Base-by-base conservation (phyloP, 441 rosid species). In the Jatropha multifida region DNA sequence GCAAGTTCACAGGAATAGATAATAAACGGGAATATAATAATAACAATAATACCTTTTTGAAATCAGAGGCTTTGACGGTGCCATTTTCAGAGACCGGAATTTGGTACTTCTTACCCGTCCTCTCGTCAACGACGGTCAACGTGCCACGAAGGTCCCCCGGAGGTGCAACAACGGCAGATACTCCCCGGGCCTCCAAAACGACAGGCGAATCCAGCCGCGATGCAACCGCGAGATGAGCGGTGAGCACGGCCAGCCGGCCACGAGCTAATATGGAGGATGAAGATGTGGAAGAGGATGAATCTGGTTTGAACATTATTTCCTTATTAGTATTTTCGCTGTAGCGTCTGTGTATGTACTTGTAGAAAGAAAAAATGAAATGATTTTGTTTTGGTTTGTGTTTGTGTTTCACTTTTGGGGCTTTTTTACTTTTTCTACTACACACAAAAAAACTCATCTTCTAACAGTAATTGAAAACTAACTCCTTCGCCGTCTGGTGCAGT, bases 51-150 rank as follows among this genome's bases (percentile, higher is more conserved):
- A 92, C 98, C 97, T 89, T 91, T 82, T 92, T 96, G 18, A 96
- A 81, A 83, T 96, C 97, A 71, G 90, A 72, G 71, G 99, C 86
- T 82, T 83, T 94, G 46, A 91, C 79, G 70, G 97, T 86, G 77
- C 94, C 98, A 52, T 91, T 75, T 20, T 81, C 75, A 41, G 97
- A 83, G n/a, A 92, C 88, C 23, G 81, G 85, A 46, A 94, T 68
- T 77, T 82, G 88, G 80, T 94, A 89, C 64, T 77, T 89, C 78
- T 89, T 87, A 0, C 93, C 94, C 7, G 96, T 90, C 59, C 96
- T 84, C 41, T 96, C 97, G 77, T 96, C 98, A 32, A 92, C 77
- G 77, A 96, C 77, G 66, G 87, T 84, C 80, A 96, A 81, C 4
- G 77, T 65, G 37, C 97, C 96, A 48, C 78, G 86, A 44, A 90